phyloP scores from a whole-genome alignment of 1,284 basidiomycete genomes.

The Caloboletus firmus region DNA sequence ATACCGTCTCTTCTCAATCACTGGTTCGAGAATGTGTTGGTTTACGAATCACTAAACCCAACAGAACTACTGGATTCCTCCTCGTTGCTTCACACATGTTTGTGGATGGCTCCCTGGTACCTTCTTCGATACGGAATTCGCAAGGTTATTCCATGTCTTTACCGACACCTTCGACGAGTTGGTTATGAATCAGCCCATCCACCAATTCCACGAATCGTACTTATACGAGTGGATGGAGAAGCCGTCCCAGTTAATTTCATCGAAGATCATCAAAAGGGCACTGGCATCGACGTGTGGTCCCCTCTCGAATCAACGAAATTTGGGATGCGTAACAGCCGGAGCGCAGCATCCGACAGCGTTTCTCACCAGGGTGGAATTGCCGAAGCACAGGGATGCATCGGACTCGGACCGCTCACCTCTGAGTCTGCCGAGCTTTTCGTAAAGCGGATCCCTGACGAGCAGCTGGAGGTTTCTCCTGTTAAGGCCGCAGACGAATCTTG shows the following conservation, averaged over 20 bases:
- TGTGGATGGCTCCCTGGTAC: constrained; percentile 11
- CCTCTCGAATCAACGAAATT: not conserved
- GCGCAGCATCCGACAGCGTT: not conserved
- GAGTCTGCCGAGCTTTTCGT: not conserved
- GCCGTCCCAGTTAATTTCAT: constrained; percentile 8
- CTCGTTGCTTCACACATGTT: constrained; percentile 5
- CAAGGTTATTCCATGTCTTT: not conserved
- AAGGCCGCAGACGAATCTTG: not conserved
- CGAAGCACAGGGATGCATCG: not conserved
- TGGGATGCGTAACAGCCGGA: not conserved
- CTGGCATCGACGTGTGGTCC: not conserved
- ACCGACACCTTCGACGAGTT: not conserved
- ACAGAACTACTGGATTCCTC: not conserved
- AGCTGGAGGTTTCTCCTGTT: not conserved
- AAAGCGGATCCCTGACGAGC: not conserved
- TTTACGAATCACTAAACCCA: constrained; percentile 18
- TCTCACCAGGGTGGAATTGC: not conserved
- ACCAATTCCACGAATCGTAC: constrained; percentile 18
- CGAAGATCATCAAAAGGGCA: constrained; percentile 2
- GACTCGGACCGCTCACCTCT: not conserved
- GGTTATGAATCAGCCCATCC: not conserved
- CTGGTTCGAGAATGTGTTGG: constrained; percentile 22
- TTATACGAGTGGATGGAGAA: constrained; percentile 16
- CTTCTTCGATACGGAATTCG: constrained; percentile 3
- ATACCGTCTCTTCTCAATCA: constrained; percentile 21